Evolutionary conservation across 352 stramenopile species (phyloP), one percentile per base, ranked within the genome.

Genomic region (Pythium brachiatum): DNA sequence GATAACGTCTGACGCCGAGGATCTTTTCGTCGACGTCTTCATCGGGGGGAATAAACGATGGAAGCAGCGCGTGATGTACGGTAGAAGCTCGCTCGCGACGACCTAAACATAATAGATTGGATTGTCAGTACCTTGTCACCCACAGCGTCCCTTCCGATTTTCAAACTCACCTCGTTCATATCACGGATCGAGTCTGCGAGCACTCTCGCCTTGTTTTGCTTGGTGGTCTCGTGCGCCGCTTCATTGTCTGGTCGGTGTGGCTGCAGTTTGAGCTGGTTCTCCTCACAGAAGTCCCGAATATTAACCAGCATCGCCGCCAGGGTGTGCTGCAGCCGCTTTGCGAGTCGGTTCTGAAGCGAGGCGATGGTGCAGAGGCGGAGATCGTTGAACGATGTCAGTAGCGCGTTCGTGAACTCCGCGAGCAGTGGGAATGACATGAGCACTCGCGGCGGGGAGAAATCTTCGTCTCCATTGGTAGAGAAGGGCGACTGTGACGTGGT

Each of bases 371-470:
- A 94, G 39, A 92, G 64, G 13, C 86, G 80, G n/a, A 96, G 70
- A 46, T 95, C 83, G 47, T 96, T 96, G 23, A 95, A 81, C 8
- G 83, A 92, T 23, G 75, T 67, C 2, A 96, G 60, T 25, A 96
- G 21, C 2, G 80, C 77, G 71, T 96, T 96, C 3, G 82, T 94
- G 46, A 94, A 88, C 60, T 94, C 83, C 0, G 87, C 88, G 44
- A 94, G 53, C 31, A 93, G 70, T n/a, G 88, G 88, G 62, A 93
- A 95, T 25, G 86, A 82, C 81, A 96, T 92, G 20, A 96, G 73
- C n/a, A 79, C 74, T 16, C 86, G 79, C 0, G 88, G 88, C 0
- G 88, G 85, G 12, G 81, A 78, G 58, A 83, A 88, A 50, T 86
- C 83, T 23, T 81, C 75, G 32, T 70, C 75, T 2, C 52, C 60